Evolutionary conservation across 2,329 filamentous ascomycete species (phyloP), one percentile per base, ranked within the genome.

Genomic region (Tolypocladium cylindrosporum): DNA sequence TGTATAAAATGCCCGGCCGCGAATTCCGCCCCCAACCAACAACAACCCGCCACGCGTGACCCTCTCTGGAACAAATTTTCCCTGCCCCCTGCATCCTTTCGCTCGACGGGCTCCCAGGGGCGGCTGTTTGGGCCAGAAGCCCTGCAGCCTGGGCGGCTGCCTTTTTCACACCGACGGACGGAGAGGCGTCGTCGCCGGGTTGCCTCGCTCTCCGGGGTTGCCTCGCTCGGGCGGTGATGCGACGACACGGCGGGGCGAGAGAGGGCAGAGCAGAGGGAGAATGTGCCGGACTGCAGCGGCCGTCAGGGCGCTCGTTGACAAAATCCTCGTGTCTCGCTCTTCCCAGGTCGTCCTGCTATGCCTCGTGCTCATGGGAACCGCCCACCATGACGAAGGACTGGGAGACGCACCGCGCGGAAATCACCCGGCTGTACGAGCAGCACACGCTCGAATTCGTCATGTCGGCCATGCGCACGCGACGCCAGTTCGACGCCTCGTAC

Each of bases 401-500:
- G 77, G 66, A 70, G 8, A 66, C 70, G 24, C 62, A 74, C 65
- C 69, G 66, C 37, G 57, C 61, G 1, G 62, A 60, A 36, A 78
- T 80, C 59, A 65, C 70, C 42, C 61, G 61, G 31, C 62, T 78
- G 36, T 80, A 80, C 65, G 67, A 75, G 21, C 69, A 69, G 41
- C 67, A 63, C 56, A 76, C 74, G 7, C 69, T 79, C 39, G 65
- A 73, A 8, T 71, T 75, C 24, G 76, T 79, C 43, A 71, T 66
- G 63, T 57, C 61, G 16, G 67, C 75, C 50, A 78, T 79, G 76
- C 63, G 67, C 58, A 55, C 68, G 57, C 53, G 14, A 10, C 31
- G 43, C 48, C 0, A 16, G 4, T 57, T 57, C 36, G 2, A 16
- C 5, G 56, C 56, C 9, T 54, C 45, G 56, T 57, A 37, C 10